Percentiles rank a stretch among this genome's conserved stretches.
These are phyloP conservation scores for Russula brevipes DNA, from an alignment of 768 basidiomycete species.

Conservation along the genomic window DNA sequence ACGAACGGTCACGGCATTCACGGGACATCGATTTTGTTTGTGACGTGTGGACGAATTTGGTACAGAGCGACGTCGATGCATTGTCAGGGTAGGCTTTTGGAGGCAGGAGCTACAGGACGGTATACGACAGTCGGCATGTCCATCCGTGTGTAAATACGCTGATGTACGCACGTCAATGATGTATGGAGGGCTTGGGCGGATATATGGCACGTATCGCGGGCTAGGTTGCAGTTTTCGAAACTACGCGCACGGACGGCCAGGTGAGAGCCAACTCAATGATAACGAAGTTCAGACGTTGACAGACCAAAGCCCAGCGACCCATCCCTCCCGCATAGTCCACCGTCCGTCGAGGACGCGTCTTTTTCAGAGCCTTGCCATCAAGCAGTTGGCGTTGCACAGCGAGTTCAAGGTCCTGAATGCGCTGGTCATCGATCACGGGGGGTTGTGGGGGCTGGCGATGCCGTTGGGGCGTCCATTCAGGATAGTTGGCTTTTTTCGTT, in stretches of 20 bases:
- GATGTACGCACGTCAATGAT: slow-evolving; percentile 71
- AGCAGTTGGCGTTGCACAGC: slow-evolving; percentile 65
- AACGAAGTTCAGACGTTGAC: not conserved
- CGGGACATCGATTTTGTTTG: slow-evolving; percentile 98
- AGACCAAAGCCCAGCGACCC: slow-evolving; percentile 79
- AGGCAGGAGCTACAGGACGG: slow-evolving; percentile 70
- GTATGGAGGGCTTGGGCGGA: slow-evolving; percentile 83
- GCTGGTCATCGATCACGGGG: slow-evolving; percentile 75
- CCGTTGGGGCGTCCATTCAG: slow-evolving; percentile 72
- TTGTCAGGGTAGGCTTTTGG: slow-evolving; percentile 90
- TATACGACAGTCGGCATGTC: slow-evolving; percentile 21
- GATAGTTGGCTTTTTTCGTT: slow-evolving; percentile 36
- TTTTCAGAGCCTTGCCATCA: slow-evolving; percentile 82
- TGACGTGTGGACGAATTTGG: slow-evolving; percentile 96
- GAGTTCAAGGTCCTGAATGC: slow-evolving; percentile 71
- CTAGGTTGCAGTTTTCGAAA: slow-evolving; percentile 74
- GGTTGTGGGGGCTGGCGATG: slow-evolving; percentile 68
- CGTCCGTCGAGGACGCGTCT: slow-evolving; percentile 86
- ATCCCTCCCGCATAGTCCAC: slow-evolving; percentile 92
- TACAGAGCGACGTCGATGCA: slow-evolving; percentile 88
- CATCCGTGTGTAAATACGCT: slow-evolving; percentile 13
- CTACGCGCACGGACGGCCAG: slow-evolving; percentile 35
- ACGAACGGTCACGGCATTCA: slow-evolving; percentile 89
- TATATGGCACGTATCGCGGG: slow-evolving; percentile 64
- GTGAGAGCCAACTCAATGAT: not conserved